A percentile compares a stretch with the other conserved stretches of the same genome.
Evolutionary conservation across 768 basidiomycete genomes (phyloP).

Genomic region (Boletus sp.): DNA sequence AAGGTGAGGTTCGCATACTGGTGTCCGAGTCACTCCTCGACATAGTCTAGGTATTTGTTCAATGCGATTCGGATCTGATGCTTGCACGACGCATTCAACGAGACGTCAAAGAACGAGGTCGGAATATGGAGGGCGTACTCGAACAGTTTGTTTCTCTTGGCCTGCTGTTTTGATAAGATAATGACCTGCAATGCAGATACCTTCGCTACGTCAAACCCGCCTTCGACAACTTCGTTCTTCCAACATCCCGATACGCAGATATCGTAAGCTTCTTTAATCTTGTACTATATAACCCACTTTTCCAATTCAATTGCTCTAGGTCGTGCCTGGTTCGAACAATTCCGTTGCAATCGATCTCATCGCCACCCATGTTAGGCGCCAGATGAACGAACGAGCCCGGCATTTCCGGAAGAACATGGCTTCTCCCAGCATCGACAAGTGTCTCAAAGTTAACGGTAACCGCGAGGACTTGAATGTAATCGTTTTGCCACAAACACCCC

Average conservation of each 20-base stretch:
- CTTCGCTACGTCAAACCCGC: conserved; percentile 94
- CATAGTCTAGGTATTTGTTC: conserved; percentile 68
- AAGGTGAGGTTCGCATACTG: conserved; percentile 52
- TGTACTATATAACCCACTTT: neutral
- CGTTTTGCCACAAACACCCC: conserved; percentile 75
- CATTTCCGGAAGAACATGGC: conserved; percentile 76
- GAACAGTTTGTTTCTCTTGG: conserved; percentile 61
- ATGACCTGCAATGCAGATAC: conserved; percentile 52
- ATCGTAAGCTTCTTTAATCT: conserved; percentile 50
- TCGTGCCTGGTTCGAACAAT: conserved; percentile 94
- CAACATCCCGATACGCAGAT: conserved; percentile 84
- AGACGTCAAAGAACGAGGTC: conserved; percentile 84
- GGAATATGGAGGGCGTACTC: conserved; percentile 82
- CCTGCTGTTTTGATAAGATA: neutral
- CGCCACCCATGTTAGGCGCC: conserved; percentile 81
- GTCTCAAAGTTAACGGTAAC: conserved; percentile 35
- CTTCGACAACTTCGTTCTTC: conserved; percentile 91
- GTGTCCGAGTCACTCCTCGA: neutral
- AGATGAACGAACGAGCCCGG: conserved; percentile 76
- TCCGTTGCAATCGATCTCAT: conserved; percentile 91
- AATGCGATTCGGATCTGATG: conserved; percentile 97
- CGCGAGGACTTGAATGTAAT: conserved; percentile 54
- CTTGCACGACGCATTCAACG: conserved; percentile 87
- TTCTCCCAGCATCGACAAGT: conserved; percentile 39
- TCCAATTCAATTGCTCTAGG: conserved; percentile 45